phyloP scores from a whole-genome alignment of 345 rosid species.

The Citrus medica region DNA sequence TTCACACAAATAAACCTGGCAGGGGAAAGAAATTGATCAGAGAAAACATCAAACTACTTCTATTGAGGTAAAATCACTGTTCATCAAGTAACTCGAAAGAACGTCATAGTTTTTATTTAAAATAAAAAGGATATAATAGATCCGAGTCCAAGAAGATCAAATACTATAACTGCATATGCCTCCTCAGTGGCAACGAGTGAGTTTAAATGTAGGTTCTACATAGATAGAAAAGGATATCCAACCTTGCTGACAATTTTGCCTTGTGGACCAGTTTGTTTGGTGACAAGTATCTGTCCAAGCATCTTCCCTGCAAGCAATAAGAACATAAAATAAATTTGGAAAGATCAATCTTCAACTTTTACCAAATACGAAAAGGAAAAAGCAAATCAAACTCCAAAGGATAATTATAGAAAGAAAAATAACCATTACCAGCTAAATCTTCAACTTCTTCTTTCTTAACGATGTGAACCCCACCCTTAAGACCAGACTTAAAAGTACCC shows the following conservation, averaged over 20 bases:
- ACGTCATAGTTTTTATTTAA: neutral
- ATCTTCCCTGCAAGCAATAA: conserved; percentile 64
- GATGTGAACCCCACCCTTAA: conserved; percentile 96
- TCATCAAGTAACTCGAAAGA: neutral
- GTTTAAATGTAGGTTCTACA: neutral
- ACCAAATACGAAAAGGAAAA: neutral
- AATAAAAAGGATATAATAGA: neutral
- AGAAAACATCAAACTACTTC: neutral
- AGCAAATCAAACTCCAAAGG: neutral
- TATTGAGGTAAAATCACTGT: neutral
- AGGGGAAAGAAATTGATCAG: conserved; percentile 8
- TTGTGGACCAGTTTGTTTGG: conserved; percentile 95
- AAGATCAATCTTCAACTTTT: neutral
- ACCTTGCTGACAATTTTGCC: conserved; percentile 99
- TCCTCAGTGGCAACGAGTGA: neutral
- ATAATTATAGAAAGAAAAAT: neutral
- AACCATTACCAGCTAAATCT: conserved; percentile 69
- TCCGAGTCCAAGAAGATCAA: neutral
- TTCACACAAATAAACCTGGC: conserved; percentile 91
- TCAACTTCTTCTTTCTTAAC: conserved; percentile 68
- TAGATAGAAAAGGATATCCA: conserved; percentile 9
- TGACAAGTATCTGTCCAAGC: conserved; percentile 97
- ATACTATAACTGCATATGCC: neutral
- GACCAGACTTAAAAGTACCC: conserved; percentile 85
- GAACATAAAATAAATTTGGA: neutral